phyloP scores from a whole-genome alignment of 139 green algal genomes.

The Auxenochlorella pyrenoidosa region DNA sequence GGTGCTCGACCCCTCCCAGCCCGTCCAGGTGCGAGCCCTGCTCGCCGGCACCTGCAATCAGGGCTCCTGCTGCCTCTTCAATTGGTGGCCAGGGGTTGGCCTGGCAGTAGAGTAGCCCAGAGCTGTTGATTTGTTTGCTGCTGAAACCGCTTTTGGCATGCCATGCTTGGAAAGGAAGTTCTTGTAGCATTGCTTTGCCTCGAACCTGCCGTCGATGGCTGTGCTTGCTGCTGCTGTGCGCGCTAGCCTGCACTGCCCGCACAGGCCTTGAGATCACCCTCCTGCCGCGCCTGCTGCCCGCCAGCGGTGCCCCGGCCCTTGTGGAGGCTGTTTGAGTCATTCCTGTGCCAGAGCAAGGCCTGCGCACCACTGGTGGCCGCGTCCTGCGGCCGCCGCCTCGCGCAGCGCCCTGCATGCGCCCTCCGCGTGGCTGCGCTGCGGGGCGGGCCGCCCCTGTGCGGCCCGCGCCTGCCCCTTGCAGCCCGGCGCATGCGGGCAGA shows the following conservation, averaged over 20 bases:
- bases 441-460: not conserved
- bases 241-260: not conserved
- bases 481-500: constrained; percentile 2
- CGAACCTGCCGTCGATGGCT: no score
- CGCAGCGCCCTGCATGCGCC: constrained; percentile 14
- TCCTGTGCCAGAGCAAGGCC: constrained; percentile 47
- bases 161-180: no score
- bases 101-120: no score
- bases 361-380: constrained; percentile 7
- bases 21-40: constrained; percentile 3
- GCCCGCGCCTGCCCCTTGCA: not conserved
- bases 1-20: not conserved
- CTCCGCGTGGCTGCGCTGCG: not conserved
- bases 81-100: no score
- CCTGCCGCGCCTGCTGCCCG: not conserved
- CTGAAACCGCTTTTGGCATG: no score
- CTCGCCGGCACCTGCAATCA: not conserved
- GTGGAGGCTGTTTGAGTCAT: constrained; percentile 57
- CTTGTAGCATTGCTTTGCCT: not conserved
- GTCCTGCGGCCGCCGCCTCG: constrained; percentile 25
- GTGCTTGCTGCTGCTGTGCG: not conserved
- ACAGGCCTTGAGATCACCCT: constrained; percentile 58
- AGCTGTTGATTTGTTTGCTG: no score
- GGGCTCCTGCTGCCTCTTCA: no score
- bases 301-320: not conserved